Base-by-base conservation (phyloP, 352 stramenopile species). In the Phytophthora pini region DNA sequence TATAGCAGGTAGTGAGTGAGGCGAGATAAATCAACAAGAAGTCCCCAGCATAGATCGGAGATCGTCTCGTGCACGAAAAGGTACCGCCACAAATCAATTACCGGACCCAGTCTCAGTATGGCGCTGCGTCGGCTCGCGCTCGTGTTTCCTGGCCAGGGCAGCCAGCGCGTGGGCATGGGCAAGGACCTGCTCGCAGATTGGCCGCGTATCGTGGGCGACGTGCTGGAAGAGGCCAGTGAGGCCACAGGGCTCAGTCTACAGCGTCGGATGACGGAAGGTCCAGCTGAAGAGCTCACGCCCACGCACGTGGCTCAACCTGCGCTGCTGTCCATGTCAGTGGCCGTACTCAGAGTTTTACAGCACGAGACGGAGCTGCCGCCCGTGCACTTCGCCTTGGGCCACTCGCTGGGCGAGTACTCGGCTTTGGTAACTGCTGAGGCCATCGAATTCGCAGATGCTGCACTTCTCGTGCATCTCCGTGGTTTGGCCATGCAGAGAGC, bases 371-470 rank as follows among this genome's bases (percentile, higher is more conserved):
- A 74, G 51, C 78, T 93, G 13, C 53, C 70, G 12, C 27, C 45
- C 12, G 68, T 78, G n/a, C 38, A 72, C 8, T 82, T 82, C 22
- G 82, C 79, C 27, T 45, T 95, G 44, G 89, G 89, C 49, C 89
- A 96, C 72, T 96, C 89, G 60, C 70, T 96, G 10, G 89, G 89
- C 46, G 87, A 96, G 70, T 96, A 95, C 72, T 87, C 89, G 65
- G 89, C 89, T 58, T 72, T 96, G 26, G 87, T 93, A 51, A 84
- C 89, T 2, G 78, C 84, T 8, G 67, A 80, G 13, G 67, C 83
- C 40, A 69, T 96, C 48, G 51, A 74, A 1, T 93, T 96, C 41
- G 76, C 75, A 7, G 81, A 91, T 48, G 87, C 84, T 24, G 79
- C 84, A 32, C 58, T 67, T 57, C 82, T 95, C 24, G 87, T 93